These are phyloP conservation scores for Mimosa bimucronata DNA, from an alignment of 306 rosid genomes.

Conservation along the genomic window DNA sequence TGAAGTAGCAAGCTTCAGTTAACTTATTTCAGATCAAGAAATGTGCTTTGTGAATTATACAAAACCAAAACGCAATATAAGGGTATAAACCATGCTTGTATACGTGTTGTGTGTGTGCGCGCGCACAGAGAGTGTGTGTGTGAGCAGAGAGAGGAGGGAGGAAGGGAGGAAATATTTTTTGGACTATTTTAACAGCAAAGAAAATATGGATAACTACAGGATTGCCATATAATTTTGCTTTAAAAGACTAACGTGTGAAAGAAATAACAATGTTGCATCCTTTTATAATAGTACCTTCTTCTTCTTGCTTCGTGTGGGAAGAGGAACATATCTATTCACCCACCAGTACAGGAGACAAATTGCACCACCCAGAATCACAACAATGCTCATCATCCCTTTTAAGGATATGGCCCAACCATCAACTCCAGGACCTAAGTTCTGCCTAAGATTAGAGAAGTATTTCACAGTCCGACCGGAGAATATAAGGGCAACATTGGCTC, in stretches of 20 bases:
- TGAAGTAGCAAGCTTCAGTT: slow-evolving; percentile 16
- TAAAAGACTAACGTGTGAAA: not conserved
- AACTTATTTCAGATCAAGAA: slow-evolving; percentile 25
- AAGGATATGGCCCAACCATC: slow-evolving; percentile 99
- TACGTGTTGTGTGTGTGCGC: not conserved
- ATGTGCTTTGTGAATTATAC: not conserved
- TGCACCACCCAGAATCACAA: slow-evolving; percentile 77
- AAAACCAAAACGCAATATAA: not conserved
- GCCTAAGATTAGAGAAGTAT: slow-evolving; percentile 86
- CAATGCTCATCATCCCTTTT: slow-evolving; percentile 96
- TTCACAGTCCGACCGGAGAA: slow-evolving; percentile 98
- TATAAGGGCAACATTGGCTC: slow-evolving; percentile 94
- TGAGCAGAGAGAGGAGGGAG: not conserved
- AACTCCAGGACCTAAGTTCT: slow-evolving; percentile 89
- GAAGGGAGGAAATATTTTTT: not conserved
- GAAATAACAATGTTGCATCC: slow-evolving; percentile 11
- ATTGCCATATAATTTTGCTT: not conserved
- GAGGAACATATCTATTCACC: slow-evolving; percentile 83
- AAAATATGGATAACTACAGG: not conserved
- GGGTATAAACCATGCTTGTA: not conserved
- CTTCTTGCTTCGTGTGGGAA: slow-evolving; percentile 91
- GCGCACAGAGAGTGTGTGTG: not conserved
- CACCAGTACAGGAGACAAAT: slow-evolving; percentile 95
- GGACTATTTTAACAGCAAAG: not conserved
- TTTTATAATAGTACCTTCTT: slow-evolving; percentile 73